Evolutionary conservation across 164 flowering plant species (phyloP), one percentile per base, ranked within the genome.

Genomic region (Akebia trifoliata): DNA sequence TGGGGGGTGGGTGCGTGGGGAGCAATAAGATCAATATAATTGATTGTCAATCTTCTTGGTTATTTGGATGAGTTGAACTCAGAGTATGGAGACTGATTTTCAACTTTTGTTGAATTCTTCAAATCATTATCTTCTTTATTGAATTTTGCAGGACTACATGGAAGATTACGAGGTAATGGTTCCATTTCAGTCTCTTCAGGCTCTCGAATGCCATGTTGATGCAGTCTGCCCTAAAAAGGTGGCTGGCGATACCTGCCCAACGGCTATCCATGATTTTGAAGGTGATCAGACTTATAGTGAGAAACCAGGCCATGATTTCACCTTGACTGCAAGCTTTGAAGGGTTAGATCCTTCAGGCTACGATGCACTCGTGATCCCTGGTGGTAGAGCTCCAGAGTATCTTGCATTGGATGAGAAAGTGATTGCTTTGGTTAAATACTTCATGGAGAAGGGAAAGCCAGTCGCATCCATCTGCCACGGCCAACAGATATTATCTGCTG

Each of bases 401-500:
- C 75, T 94, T 61, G 93, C 99, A 21, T 59, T 90, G 73, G 72
- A 94, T 72, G 78, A 78, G 65, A 65, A 60, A 32, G 96, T 94
- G 15, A 39, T 90, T 54, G 65, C 72, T 21, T n/a, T 94, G 55
- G 95, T 82, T 50, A 80, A 77, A 71, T 37, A 78, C 8, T 94
- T 94, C 64, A 90, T 94, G 97, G 74, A 74, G 25, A 60, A 72
- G 29, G 74, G 62, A 62, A 94, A 90, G 64, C 97, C 97, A 36
- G 86, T 94, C 59, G 99, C 96, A 68, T 94, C 99, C 49, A 94
- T 94, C 57, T 87, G 97, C 72, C 97, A 90, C 57, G 99, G 99
- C 4, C 99, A 90, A 65, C 97, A 90, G 80, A 83, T 94, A 60
- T 64, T 94, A 58, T 66, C 99, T 58, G 99, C 97, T 66, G 97